Evolutionary conservation across 768 basidiomycete species (phyloP), one percentile per base, ranked within the genome.

Genomic region (Dioszegia crocea): DNA sequence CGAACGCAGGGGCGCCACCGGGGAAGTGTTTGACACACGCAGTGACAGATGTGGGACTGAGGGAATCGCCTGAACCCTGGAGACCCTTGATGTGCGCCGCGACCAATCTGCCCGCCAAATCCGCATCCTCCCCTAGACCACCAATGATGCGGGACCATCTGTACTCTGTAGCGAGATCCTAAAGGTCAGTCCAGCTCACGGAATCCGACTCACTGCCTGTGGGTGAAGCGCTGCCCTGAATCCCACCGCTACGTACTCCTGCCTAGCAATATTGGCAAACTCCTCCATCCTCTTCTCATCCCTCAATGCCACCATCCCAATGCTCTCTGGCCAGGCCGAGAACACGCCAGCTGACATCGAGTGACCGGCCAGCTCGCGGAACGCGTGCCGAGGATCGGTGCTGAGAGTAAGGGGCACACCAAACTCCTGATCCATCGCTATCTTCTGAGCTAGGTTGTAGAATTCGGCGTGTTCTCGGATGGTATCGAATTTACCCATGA

Each of bases 21-120:
- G 60, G 60, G 54, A 61, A 61, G 38, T 61, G 60, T 41, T 61
- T 61, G 36, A 61, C 60, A 24, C 60, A 61, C 2, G 54, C 55
- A 11, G 60, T 36, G 38, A 61, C 55, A 31, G 60, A 61, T 4
- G 14, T 29, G 23, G 45, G 26, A 1, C 53, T 47, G 24, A 56
- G 24, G 6, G n/a, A 3, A 3, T 24, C 44, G 19, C 17, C 27
- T 4, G 31, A 21, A 0, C 56, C 56, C 33, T 57, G 56, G 4
- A 57, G 26, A 4, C 56, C 56, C 33, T 26, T 33, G 44, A 57
- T 39, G 24, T 47, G 44, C 10, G 56, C 56, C 10, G 46, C 21
- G 29, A 48, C 46, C 23, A 57, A 31, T 24, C 39, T 39, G 19
- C 56, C 31, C 9, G 56, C 56, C 21, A 57, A 30, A n/a, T 57